Conservation (phyloP, 225 moss, liverwort and hornwort species). For the Bryum argenteum region DNA sequence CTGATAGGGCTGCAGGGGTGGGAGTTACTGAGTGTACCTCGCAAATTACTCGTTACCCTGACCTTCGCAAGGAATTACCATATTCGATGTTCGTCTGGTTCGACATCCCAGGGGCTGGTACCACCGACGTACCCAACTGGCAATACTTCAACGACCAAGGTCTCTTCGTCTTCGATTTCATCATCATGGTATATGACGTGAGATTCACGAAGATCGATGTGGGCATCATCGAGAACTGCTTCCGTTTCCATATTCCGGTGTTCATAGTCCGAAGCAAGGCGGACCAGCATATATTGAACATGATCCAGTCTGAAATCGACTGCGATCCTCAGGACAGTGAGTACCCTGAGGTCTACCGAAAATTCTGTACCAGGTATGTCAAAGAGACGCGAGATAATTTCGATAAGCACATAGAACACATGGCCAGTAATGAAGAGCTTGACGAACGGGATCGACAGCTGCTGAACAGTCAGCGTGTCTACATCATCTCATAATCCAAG, state of each 20-base stretch:
- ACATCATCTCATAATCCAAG: not conserved
- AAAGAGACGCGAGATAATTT: not conserved
- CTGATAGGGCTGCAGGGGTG: not conserved
- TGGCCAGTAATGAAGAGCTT: not conserved
- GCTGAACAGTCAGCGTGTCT: not conserved
- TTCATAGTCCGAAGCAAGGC: constrained; percentile 2
- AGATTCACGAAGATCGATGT: constrained; percentile 2
- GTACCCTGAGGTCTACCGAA: not conserved
- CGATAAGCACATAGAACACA: not conserved
- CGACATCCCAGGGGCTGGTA: constrained; percentile 20
- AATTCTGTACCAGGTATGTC: accelerated
- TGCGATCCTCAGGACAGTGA: not conserved
- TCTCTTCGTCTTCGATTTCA: constrained; percentile 25
- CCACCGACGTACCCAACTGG: accelerated
- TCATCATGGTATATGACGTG: constrained; percentile 17
- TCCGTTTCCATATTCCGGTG: not conserved
- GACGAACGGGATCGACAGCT: not conserved
- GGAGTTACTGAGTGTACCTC: not conserved
- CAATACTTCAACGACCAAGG: not conserved
- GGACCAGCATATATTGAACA: constrained; percentile 12
- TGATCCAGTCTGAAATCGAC: not conserved
- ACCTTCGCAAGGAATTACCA: not conserved
- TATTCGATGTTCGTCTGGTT: not conserved
- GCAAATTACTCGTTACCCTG: constrained; percentile 5
- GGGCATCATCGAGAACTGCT: constrained; percentile 13